These are phyloP conservation scores for Populus tremula DNA, from an alignment of 345 rosid species.

Conservation along the genomic window DNA sequence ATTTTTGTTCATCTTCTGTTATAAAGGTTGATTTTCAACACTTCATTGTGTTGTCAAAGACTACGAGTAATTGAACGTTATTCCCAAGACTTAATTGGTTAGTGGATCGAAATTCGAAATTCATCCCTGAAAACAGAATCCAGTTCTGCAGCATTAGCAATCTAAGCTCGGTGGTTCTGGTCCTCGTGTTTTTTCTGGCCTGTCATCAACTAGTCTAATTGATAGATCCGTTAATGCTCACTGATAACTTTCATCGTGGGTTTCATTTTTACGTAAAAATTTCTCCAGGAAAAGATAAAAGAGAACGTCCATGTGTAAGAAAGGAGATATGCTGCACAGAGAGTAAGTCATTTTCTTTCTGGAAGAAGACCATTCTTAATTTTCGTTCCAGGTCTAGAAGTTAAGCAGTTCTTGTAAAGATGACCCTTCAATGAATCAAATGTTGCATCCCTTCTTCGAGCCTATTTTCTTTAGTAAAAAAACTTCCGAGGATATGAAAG, in stretches of 20 bases:
- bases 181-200: not conserved
- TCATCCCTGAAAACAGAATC: not conserved
- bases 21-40: not conserved
- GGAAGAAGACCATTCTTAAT: not conserved
- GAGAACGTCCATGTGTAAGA: not conserved
- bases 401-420: not conserved
- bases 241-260: not conserved
- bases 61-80: not conserved
- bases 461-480: too few species aligned
- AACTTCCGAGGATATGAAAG: too few species aligned
- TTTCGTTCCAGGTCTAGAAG: not conserved
- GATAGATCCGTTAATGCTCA: not conserved
- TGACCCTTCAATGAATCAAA: not conserved
- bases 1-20: not conserved
- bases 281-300: too few species aligned
- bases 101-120: not conserved
- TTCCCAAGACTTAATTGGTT: not conserved
- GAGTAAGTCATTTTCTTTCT: not conserved
- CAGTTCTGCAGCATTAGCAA: not conserved
- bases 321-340: not conserved
- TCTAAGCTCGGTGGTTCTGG: not conserved
- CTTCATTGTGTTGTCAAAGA: not conserved
- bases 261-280: not conserved
- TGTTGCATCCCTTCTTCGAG: too few species aligned
- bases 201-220: not conserved